Base-by-base conservation (phyloP, 176 grass and related monocot species). In the Paspalum notatum region DNA sequence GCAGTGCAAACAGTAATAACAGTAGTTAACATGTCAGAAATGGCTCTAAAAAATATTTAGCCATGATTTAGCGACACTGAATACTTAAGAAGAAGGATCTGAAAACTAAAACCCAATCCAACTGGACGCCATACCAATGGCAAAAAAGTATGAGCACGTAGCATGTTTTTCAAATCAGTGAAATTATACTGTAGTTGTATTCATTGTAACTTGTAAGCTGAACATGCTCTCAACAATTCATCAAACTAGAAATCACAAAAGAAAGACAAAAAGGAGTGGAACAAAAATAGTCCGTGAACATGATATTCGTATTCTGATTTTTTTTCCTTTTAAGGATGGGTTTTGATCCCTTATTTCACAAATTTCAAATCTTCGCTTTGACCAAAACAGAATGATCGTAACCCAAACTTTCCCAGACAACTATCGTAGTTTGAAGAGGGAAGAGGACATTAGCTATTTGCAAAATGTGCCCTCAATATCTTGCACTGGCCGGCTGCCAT, bases 1-100 rank as follows among this genome's bases (percentile, higher is more conserved):
- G 80, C 71, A 93, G 74, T 82, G 16, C 37, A 82, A 48, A 72
- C 22, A 85, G 71, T 32, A 21, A 58, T 58, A 0, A 24, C 43
- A 50, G 22, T 71, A n/a, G n/a, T n/a, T n/a, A 9, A 79, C 27
- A 39, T 38, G 18, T 71, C 82, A 68, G 58, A 79, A 73, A 27
- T 46, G 27, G 41, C 2, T 52, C 40, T 24, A 16, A 8, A 76
- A 9, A n/a, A n/a, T n/a, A 20, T 46, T 49, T 25, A 59, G 14
- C 14, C 52, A 51, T 6, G 40, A 38, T 38, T 67, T 37, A 22
- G 41, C 14, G n/a, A 9, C 64, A 73, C 24, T 52, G 62, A 46
- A 17, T 66, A 66, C 25, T 21, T 11, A 6, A 58, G 8, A n/a
- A 47, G 73, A 63, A 60, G 21, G 55, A 46, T 53, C 45, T 55